Base-by-base conservation (phyloP, 2,329 filamentous ascomycete genomes). In the Sclerotinia trifoliorum region DNA sequence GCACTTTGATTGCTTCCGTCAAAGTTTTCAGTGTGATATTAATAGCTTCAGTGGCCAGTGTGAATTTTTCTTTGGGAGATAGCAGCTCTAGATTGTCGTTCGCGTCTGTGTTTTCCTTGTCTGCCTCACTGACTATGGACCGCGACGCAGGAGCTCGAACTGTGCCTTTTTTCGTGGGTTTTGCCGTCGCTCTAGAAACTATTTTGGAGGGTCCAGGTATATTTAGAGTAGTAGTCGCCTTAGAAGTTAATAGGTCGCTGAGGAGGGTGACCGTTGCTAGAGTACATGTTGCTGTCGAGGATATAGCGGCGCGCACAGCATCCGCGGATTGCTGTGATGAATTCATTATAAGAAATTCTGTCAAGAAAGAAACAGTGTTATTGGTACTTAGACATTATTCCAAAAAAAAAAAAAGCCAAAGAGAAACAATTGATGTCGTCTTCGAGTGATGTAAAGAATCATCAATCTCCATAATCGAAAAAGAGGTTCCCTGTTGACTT, bases 21-120 rank as follows among this genome's bases (percentile, higher is more conserved):
- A 94, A 82, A 13, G 85, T 83, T 74, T 91, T 93, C 51, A 94
- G 81, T 1, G 88, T 84, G 8, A 82, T 81, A 76, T 94, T 94
- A 74, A 93, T 86, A 48, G 92, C 82, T 70, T 93, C 86, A 0
- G 90, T 92, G 17, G 91, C 90, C 48, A 94, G 80, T 56, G 86
- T 82, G 63, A 87, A 88, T 77, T 84, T 87, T 68, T 92, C 89
- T 73, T 84, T 86, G 6, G 81, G 76, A 5, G 83, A 80, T 42
- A 90, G 77, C 58, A 80, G 79, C 63, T 80, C 80, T 46, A 57
- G 70, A 48, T 70, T 66, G 39, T 56, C 64, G 48, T 78, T 77
- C 56, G 77, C 77, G 46, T 82, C 72, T 70, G 78, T 24, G 24
- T 54, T 67, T 67, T 62, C 48, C 56, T 62, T 67, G n/a, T 62